phyloP scores from a whole-genome alignment of 306 rosid species.

The cucumber (Cucumis sativus) region DNA sequence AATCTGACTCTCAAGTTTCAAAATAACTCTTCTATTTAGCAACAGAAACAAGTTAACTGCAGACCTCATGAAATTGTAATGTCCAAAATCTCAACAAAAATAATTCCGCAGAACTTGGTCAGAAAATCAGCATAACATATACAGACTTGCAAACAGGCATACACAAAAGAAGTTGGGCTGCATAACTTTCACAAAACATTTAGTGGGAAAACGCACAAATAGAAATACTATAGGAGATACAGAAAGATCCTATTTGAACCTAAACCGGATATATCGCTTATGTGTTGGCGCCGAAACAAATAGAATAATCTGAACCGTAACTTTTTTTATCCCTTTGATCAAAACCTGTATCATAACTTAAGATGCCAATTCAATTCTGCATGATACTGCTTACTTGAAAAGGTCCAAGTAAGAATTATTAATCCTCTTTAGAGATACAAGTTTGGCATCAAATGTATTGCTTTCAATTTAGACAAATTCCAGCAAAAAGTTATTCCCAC shows the following conservation, averaged over 20 bases:
- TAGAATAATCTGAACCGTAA: slow-evolving; percentile 10
- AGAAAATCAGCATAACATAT: not conserved
- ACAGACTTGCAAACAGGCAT: not conserved
- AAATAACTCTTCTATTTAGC: not conserved
- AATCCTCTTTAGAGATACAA: slow-evolving; percentile 18
- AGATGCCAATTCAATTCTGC: slow-evolving; percentile 22
- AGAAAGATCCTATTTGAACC: not conserved
- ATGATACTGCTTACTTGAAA: slow-evolving; percentile 18
- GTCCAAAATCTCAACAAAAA: not conserved
- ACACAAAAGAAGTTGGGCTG: not conserved
- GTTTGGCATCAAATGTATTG: slow-evolving; percentile 30
- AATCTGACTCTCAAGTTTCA: not conserved
- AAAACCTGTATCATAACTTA: slow-evolving; percentile 17
- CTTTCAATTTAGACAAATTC: slow-evolving; percentile 34
- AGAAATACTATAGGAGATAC: not conserved
- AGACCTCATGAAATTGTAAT: not conserved
- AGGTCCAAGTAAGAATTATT: slow-evolving; percentile 16
- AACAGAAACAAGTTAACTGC: not conserved
- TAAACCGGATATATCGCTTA: not conserved
- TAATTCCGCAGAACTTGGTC: not conserved
- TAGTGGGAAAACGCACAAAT: not conserved
- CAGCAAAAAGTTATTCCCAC: slow-evolving; percentile 34
- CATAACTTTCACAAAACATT: not conserved
- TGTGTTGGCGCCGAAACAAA: slow-evolving; percentile 8
- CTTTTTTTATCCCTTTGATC: not conserved